These are phyloP conservation scores for Penicillium angulare DNA, from an alignment of 495 filamentous ascomycete species.

Conservation along the genomic window DNA sequence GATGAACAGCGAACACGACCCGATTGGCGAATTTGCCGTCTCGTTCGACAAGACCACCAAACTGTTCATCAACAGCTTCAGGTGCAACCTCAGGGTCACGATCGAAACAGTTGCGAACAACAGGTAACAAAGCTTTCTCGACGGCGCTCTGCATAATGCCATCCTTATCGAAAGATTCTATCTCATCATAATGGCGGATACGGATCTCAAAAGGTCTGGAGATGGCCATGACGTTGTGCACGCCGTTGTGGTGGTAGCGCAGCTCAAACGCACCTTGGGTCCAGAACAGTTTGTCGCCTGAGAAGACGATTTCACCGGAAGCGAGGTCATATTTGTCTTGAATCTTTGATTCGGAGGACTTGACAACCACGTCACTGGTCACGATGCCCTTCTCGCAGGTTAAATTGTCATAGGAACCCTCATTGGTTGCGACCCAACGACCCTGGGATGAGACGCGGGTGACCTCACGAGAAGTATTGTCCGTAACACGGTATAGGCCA, in stretches of 20 bases:
- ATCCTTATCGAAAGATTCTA: slow-evolving; percentile 54
- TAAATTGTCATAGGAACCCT: slow-evolving; percentile 72
- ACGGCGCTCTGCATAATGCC: slow-evolving; percentile 56
- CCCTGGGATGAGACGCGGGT: slow-evolving; percentile 84
- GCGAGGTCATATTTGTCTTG: slow-evolving; percentile 39
- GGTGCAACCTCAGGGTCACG: slow-evolving; percentile 90
- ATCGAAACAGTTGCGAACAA: slow-evolving; percentile 90
- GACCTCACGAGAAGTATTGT: slow-evolving; percentile 81
- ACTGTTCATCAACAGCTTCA: slow-evolving; percentile 72
- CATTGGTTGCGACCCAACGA: slow-evolving; percentile 81
- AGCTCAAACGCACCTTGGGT: slow-evolving; percentile 94
- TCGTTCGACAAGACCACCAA: slow-evolving; percentile 76
- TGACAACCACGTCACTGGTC: slow-evolving; percentile 56
- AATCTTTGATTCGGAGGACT: slow-evolving; percentile 43
- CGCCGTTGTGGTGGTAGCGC: slow-evolving; percentile 92
- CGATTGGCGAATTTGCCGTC: slow-evolving; percentile 85
- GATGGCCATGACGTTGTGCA: slow-evolving; percentile 95
- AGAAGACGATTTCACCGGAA: slow-evolving; percentile 80
- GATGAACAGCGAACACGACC: slow-evolving; percentile 88
- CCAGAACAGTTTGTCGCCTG: slow-evolving; percentile 96
- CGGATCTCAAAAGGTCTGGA: slow-evolving; percentile 90
- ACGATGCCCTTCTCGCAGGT: slow-evolving; percentile 79
- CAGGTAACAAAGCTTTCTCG: slow-evolving; percentile 72
- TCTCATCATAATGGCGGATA: slow-evolving; percentile 71
- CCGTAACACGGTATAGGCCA: slow-evolving; percentile 88